Evolutionary conservation across 352 stramenopile genomes (phyloP), one percentile per base, ranked within the genome.

Genomic region (Phytophthora lateralis): DNA sequence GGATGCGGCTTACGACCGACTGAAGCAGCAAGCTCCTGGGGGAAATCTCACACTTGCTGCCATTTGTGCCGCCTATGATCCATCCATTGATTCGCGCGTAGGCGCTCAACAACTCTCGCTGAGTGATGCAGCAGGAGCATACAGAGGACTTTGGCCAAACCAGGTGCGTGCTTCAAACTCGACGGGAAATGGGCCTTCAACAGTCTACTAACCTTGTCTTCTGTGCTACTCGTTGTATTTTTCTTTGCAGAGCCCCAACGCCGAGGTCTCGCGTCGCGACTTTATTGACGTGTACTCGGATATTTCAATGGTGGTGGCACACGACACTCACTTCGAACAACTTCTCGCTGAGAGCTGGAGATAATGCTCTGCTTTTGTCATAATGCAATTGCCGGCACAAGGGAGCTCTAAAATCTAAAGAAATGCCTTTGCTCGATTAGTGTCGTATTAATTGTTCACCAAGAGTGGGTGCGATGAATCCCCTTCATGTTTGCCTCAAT

Each of bases 251-350:
- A 60, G 68, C 55, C 1, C 18, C n/a, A 57, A 56, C 10, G 47
- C 63, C 7, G 69, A 86, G 24, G 60, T 92, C 45, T 80, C 79
- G 2, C 62, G 49, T 6, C 69, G 65, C 32, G 75, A 90, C 41
- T 94, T 94, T 52, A 34, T 86, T 8, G 80, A 93, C 7, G 76
- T 91, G 24, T 94, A 94, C 72, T 57, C 63, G 6, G 82, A 94
- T 54, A 75, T 94, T 7, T 87, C 85, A 11, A 69, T 71, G 29
- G 79, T 74, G n/a, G 46, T 94, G 24, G 71, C 64, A 1, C 75
- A 75, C 34, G 85, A 94, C 45, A 66, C 29, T 6, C 80, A 89
- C 50, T 89, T 94, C 39, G 63, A 78, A 30, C 78, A 89, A 44
- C 62, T 94, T 30, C 66, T 94, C 4, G 66, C 72, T 2, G 84